Percentiles rank a stretch among this genome's conserved stretches.
Conservation (phyloP, 2,329 filamentous ascomycete genomes). For the Coniochaeta sp. region DNA sequence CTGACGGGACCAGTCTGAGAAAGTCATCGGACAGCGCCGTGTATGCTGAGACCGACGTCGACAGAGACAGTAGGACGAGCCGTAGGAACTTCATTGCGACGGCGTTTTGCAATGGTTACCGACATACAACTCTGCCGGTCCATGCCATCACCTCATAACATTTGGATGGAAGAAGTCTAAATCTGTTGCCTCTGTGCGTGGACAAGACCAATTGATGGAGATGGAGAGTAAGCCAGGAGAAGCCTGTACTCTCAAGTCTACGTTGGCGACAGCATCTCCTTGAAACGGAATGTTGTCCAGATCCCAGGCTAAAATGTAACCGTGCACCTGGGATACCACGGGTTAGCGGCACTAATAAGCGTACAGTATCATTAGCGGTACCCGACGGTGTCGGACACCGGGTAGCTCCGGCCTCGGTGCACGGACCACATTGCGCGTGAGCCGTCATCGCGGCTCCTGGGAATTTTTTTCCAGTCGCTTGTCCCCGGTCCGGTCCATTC, state of each 20-base stretch:
- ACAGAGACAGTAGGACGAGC: background rate
- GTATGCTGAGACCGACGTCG: conserved; percentile 22
- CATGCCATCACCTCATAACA: background rate
- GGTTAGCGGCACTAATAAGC: background rate
- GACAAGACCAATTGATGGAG: background rate
- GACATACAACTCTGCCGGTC: background rate
- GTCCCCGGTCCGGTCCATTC: background rate
- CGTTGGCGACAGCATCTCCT: background rate
- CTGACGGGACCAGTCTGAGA: conserved; percentile 61
- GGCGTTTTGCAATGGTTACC: background rate
- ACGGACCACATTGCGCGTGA: background rate
- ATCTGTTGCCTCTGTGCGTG: background rate
- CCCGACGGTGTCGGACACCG: background rate
- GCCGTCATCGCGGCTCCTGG: conserved; percentile 1
- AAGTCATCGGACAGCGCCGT: conserved; percentile 64
- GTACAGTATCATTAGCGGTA: background rate
- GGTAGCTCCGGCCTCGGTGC: background rate
- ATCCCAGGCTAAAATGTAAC: background rate
- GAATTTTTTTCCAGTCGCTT: conserved; percentile 3
- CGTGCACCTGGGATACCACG: background rate
- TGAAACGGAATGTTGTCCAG: background rate
- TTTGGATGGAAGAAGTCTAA: background rate
- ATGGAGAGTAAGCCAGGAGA: background rate
- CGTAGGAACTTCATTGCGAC: background rate
- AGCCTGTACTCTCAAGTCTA: background rate